Percentiles rank a stretch among this genome's conserved stretches.
These are phyloP conservation scores for Backusella australiensis DNA, from an alignment of 192 early-diverging fungal species.

Conservation along the genomic window DNA sequence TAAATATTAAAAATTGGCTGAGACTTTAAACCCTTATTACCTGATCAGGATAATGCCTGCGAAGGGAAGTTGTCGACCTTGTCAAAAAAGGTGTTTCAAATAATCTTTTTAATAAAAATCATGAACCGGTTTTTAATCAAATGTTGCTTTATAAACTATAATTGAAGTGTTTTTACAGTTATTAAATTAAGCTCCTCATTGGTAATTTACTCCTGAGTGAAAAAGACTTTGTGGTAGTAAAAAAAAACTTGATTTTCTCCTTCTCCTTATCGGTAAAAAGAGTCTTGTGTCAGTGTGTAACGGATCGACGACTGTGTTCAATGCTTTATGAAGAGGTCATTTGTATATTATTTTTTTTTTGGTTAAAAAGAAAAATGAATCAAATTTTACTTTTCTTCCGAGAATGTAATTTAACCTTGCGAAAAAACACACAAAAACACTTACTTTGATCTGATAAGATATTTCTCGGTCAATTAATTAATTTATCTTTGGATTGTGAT, in stretches of 20 bases:
- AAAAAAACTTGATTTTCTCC: neutral
- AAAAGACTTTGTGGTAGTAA: neutral
- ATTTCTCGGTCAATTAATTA: too few species aligned
- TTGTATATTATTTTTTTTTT: neutral
- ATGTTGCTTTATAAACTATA: neutral
- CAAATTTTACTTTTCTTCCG: too few species aligned
- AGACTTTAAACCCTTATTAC: constrained; percentile 46
- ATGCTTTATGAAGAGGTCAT: neutral
- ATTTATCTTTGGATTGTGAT: neutral
- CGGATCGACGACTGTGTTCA: neutral
- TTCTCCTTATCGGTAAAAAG: neutral
- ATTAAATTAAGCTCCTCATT: too few species aligned
- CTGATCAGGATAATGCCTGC: constrained; percentile 53
- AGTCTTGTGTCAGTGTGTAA: neutral
- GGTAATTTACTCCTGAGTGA: neutral
- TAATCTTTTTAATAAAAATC: neutral
- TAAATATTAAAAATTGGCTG: constrained; percentile 29
- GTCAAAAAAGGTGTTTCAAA: neutral
- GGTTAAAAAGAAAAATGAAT: too few species aligned
- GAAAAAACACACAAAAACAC: neutral
- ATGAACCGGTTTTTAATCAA: neutral
- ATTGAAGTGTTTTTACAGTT: neutral
- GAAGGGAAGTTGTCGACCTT: constrained; percentile 39
- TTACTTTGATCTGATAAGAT: too few species aligned
- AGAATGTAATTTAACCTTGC: neutral